Conservation (phyloP, 73 alveolate species). For the Durusdinium trenchii region DNA sequence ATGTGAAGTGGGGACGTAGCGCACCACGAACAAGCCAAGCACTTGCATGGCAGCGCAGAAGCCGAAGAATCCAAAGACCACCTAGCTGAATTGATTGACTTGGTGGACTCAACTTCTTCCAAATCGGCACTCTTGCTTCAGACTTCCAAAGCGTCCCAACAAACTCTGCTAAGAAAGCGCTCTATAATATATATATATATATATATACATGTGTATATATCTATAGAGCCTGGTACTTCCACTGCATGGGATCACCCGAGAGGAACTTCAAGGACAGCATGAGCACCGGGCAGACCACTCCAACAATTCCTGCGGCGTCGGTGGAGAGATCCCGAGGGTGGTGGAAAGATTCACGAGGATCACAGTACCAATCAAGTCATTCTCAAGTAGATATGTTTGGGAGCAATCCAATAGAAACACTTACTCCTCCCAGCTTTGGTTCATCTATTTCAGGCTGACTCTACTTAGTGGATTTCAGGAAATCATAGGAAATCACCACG, state of each 20-base stretch:
- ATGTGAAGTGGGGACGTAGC: constrained; percentile 46
- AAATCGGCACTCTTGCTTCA: not conserved
- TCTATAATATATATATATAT: too few species aligned
- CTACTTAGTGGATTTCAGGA: too few species aligned
- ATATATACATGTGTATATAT: not conserved
- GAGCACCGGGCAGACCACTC: constrained; percentile 56
- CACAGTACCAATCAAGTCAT: too few species aligned
- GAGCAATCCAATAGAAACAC: too few species aligned
- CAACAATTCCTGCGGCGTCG: constrained; percentile 51
- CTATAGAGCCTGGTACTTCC: constrained; percentile 67
- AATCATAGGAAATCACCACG: too few species aligned
- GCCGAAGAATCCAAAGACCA: constrained; percentile 88
- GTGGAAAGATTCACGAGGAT: too few species aligned
- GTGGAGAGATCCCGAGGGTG: too few species aligned
- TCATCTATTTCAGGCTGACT: too few species aligned
- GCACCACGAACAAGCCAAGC: constrained; percentile 58
- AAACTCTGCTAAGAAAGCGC: not conserved
- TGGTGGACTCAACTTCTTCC: not conserved
- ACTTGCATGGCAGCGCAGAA: constrained; percentile 71
- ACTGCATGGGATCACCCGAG: constrained; percentile 89
- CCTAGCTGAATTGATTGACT: not conserved
- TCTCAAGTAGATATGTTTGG: too few species aligned
- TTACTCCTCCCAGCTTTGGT: too few species aligned
- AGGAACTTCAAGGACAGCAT: constrained; percentile 62
- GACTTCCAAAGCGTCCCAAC: not conserved